Evolutionary conservation across 352 stramenopile genomes (phyloP).

Genomic region (Pythium angustatum): DNA sequence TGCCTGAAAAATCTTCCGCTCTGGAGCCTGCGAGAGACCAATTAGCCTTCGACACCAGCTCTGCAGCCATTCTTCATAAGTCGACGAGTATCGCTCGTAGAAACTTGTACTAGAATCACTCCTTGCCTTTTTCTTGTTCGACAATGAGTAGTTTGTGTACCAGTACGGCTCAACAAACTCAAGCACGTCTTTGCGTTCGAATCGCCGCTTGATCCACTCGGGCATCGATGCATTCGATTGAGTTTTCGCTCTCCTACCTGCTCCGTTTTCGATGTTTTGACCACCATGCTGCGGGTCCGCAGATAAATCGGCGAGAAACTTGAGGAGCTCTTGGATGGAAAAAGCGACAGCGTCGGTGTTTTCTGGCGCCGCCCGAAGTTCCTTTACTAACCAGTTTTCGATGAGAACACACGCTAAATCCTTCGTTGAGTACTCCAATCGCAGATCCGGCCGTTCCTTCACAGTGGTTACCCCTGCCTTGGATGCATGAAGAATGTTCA

Average conservation of each 20-base stretch:
- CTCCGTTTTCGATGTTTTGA: conserved; percentile 32
- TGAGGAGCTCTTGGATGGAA: conserved; percentile 86
- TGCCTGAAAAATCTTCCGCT: conserved; percentile 82
- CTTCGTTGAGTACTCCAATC: conserved; percentile 68
- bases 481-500: conserved; percentile 62
- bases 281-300: conserved; percentile 74
- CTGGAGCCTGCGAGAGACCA: conserved; percentile 73
- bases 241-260: conserved; percentile 10
- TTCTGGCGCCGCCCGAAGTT: conserved; percentile 79
- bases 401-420: conserved; percentile 84
- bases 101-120: conserved; percentile 41
- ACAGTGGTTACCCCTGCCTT: conserved; percentile 7
- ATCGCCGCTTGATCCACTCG: conserved; percentile 84
- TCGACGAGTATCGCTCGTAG: conserved; percentile 74
- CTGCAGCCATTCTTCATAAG: conserved; percentile 85
- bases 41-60: conserved; percentile 78
- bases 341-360: conserved; percentile 81
- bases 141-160: conserved; percentile 80
- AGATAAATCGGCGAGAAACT: conserved; percentile 76
- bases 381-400: conserved; percentile 79
- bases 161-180: conserved; percentile 90
- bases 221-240: conserved; percentile 43
- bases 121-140: conserved; percentile 26
- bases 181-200: conserved; percentile 82
- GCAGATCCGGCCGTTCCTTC: conserved; percentile 22